A percentile compares a stretch with the other conserved stretches of the same genome.
Conservation (phyloP, 1,284 basidiomycete genomes). For the Sanghuangporus sanghuang region DNA sequence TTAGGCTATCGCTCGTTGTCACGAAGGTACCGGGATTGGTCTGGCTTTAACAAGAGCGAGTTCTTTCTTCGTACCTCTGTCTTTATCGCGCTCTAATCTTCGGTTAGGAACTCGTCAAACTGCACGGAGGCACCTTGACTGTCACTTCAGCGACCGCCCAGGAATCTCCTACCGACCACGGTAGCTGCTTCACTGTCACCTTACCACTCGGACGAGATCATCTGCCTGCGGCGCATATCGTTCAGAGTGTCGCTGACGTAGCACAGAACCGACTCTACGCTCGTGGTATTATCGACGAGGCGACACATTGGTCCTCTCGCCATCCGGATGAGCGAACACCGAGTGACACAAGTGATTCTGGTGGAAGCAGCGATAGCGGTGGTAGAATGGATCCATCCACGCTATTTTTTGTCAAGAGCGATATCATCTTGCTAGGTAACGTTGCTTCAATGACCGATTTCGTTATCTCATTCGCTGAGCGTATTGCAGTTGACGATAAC, state of each 20-base stretch:
- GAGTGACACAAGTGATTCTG: constrained; percentile 21
- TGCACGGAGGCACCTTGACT: constrained; percentile 25
- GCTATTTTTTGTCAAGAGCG: constrained; percentile 23
- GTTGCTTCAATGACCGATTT: not conserved
- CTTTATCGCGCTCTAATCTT: not conserved
- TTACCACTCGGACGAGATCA: constrained; percentile 26
- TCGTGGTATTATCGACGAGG: constrained; percentile 27
- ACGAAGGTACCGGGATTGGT: constrained; percentile 31
- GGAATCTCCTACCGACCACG: constrained; percentile 21
- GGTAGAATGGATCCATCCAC: constrained; percentile 19
- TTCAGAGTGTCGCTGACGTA: constrained; percentile 17
- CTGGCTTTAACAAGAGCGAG: constrained; percentile 25
- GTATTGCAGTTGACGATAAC: constrained; percentile 25
- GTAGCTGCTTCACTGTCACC: constrained; percentile 26
- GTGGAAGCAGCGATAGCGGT: constrained; percentile 17
- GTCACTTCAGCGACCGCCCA: constrained; percentile 21
- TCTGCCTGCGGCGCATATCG: constrained; percentile 24
- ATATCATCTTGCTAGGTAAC: constrained; percentile 24
- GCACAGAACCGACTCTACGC: constrained; percentile 22
- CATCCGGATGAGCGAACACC: constrained; percentile 17
- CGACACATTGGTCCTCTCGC: constrained; percentile 22
- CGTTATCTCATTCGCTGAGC: not conserved
- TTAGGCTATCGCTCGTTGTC: constrained; percentile 24
- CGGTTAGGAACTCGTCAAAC: constrained; percentile 25
- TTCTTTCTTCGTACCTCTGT: not conserved